phyloP scores from a whole-genome alignment of 2,329 filamentous ascomycete species.

The Dryadomyces quercus-mongolicae region DNA sequence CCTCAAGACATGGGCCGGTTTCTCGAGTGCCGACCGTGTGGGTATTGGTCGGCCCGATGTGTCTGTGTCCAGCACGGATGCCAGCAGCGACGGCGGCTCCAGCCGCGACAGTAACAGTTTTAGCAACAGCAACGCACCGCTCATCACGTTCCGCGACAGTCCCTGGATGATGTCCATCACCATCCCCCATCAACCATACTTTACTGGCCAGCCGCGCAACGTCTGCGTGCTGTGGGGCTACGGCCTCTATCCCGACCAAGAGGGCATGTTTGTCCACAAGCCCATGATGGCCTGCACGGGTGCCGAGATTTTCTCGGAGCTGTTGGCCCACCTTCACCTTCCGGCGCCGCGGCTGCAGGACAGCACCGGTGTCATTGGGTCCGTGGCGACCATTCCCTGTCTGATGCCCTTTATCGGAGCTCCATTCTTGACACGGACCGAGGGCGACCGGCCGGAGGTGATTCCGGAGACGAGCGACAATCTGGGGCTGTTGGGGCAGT shows the following conservation, averaged over 20 bases:
- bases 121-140: conserved; percentile 11
- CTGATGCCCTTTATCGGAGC: conserved; percentile 23
- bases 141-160: conserved; percentile 24
- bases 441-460: conserved; percentile 21
- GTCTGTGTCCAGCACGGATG: not conserved
- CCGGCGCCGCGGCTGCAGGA: conserved; percentile 13
- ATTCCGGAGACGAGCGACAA: conserved; percentile 20
- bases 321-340: conserved; percentile 21
- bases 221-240: conserved; percentile 24
- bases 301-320: conserved; percentile 22
- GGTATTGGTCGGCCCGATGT: not conserved
- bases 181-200: conserved; percentile 25
- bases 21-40: not conserved
- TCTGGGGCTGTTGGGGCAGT: conserved; percentile 24
- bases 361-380: not conserved
- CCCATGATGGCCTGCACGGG: conserved; percentile 24
- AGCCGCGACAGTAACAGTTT: not conserved
- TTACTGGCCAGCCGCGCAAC: conserved; percentile 19
- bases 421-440: conserved; percentile 18
- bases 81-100: conserved; percentile 11
- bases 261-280: conserved; percentile 22
- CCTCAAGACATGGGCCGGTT: conserved; percentile 12
- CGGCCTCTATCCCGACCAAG: conserved; percentile 19
- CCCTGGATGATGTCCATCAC: conserved; percentile 25
- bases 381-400: conserved; percentile 20